Percentiles rank a stretch among this genome's conserved stretches.
These are phyloP conservation scores for Nicotiana undulata DNA, from an alignment of 257 asterid species.

Conservation along the genomic window DNA sequence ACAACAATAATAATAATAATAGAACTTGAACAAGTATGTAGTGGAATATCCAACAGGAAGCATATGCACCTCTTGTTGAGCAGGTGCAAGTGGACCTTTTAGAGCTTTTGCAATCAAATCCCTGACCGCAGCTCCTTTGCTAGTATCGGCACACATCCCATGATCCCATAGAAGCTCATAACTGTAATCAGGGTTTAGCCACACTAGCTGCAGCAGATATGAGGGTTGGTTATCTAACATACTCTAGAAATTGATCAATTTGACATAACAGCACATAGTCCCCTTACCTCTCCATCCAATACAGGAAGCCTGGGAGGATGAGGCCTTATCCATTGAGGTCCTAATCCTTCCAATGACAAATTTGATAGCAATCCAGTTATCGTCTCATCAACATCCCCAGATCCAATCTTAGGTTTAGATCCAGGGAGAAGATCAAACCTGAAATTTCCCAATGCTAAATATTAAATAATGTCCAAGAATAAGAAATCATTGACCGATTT, in stretches of 20 bases:
- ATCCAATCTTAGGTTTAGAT: slow-evolving; percentile 66
- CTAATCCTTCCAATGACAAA: slow-evolving; percentile 60
- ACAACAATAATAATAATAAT: not conserved
- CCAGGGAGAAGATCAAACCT: slow-evolving; percentile 90
- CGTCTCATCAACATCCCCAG: slow-evolving; percentile 76
- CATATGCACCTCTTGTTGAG: slow-evolving; percentile 73
- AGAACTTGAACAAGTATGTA: not conserved
- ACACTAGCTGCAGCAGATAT: slow-evolving; percentile 49
- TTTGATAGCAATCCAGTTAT: slow-evolving; percentile 57
- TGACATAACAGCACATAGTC: not conserved
- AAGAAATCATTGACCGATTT: not conserved
- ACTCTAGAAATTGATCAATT: not conserved
- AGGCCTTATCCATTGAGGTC: slow-evolving; percentile 92
- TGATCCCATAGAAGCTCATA: slow-evolving; percentile 94
- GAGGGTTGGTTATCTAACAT: not conserved
- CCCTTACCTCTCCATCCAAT: slow-evolving; percentile 77
- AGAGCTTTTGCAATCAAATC: slow-evolving; percentile 88
- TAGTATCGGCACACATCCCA: slow-evolving; percentile 98
- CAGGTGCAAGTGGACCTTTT: slow-evolving; percentile 81
- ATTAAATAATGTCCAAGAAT: slow-evolving; percentile 5
- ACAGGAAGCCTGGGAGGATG: slow-evolving; percentile 88
- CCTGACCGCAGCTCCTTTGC: slow-evolving; percentile 91
- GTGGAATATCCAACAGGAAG: not conserved
- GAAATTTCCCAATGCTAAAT: slow-evolving; percentile 19
- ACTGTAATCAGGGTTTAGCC: slow-evolving; percentile 82